Conservation (phyloP, 176 grass and related monocot genomes). For the Ensete ventricosum region DNA sequence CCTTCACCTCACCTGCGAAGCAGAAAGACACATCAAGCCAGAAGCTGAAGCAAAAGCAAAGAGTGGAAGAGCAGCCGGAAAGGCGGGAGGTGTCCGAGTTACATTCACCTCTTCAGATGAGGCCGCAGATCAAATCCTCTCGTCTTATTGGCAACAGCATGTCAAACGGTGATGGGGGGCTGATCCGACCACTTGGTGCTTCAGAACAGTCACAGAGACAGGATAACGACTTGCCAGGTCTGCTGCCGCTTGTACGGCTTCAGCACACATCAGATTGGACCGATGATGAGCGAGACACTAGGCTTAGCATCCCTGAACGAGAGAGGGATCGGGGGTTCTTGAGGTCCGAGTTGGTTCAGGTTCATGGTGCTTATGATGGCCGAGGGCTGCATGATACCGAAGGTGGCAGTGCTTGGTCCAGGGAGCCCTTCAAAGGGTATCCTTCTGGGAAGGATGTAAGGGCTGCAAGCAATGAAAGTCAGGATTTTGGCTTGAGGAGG, state of each 20-base stretch:
- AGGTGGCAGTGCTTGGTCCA: constrained; percentile 21
- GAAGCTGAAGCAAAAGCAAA: constrained; percentile 46
- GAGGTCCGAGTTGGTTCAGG: constrained; percentile 34
- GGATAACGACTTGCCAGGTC: constrained; percentile 30
- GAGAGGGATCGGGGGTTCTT: constrained; percentile 48
- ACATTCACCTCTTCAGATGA: constrained; percentile 52
- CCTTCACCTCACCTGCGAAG: constrained; percentile 34
- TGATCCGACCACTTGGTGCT: constrained; percentile 18
- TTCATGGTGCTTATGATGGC: constrained; percentile 29
- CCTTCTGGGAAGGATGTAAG: constrained; percentile 34
- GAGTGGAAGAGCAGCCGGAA: constrained; percentile 28
- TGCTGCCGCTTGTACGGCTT: constrained; percentile 49
- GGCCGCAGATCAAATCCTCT: constrained; percentile 54
- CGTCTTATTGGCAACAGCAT: constrained; percentile 22
- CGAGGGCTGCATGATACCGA: constrained; percentile 5
- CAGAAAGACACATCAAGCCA: constrained; percentile 23
- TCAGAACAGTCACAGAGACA: constrained; percentile 34
- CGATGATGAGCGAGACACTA: constrained; percentile 90
- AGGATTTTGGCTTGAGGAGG: constrained; percentile 44
- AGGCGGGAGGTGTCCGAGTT: constrained; percentile 20
- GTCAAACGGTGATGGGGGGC: constrained; percentile 13
- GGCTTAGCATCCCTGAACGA: constrained; percentile 67
- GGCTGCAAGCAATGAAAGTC: constrained; percentile 30
- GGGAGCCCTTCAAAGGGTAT: constrained; percentile 47
- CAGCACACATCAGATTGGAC: constrained; percentile 86